These are phyloP conservation scores for Boletus bicolor DNA, from an alignment of 768 basidiomycete genomes.

Conservation along the genomic window DNA sequence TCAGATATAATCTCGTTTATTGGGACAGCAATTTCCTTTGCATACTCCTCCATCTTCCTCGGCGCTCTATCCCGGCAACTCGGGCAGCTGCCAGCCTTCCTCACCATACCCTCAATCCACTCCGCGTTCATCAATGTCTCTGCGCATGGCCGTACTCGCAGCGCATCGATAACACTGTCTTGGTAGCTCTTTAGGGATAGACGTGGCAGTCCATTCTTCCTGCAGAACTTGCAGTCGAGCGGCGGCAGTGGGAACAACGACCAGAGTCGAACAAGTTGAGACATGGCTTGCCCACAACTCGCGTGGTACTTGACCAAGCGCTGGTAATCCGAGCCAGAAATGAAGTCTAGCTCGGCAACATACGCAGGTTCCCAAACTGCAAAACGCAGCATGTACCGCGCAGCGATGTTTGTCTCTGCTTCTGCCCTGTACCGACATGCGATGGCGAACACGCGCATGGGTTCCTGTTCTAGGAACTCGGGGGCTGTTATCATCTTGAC, in stretches of 20 bases:
- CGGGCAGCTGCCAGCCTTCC: slow-evolving; percentile 30
- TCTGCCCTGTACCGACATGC: slow-evolving; percentile 37
- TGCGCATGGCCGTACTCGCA: slow-evolving; percentile 32
- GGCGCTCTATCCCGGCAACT: slow-evolving; percentile 31
- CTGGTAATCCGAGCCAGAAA: slow-evolving; percentile 37
- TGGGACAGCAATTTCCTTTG: slow-evolving; percentile 26
- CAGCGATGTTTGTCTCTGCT: slow-evolving; percentile 35
- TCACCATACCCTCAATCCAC: slow-evolving; percentile 31
- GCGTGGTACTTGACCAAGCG: slow-evolving; percentile 36
- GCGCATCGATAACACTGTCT: slow-evolving; percentile 32
- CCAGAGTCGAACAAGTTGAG: slow-evolving; percentile 33
- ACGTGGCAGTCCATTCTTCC: slow-evolving; percentile 34
- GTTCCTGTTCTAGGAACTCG: slow-evolving; percentile 33
- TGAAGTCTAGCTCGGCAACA: slow-evolving; percentile 35
- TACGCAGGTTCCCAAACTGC: slow-evolving; percentile 34
- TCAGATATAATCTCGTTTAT: slow-evolving; percentile 29
- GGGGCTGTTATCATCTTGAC: slow-evolving; percentile 32
- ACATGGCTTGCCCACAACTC: slow-evolving; percentile 33
- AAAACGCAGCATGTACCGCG: slow-evolving; percentile 35
- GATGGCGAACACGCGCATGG: slow-evolving; percentile 37
- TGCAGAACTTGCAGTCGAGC: slow-evolving; percentile 34
- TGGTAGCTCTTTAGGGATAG: slow-evolving; percentile 31
- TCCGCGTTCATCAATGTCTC: slow-evolving; percentile 30
- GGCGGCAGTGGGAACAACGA: slow-evolving; percentile 29
- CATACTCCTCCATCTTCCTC: slow-evolving; percentile 29